phyloP scores from a whole-genome alignment of 805 yeast genomes.

The Phaffomyces thermotolerans region DNA sequence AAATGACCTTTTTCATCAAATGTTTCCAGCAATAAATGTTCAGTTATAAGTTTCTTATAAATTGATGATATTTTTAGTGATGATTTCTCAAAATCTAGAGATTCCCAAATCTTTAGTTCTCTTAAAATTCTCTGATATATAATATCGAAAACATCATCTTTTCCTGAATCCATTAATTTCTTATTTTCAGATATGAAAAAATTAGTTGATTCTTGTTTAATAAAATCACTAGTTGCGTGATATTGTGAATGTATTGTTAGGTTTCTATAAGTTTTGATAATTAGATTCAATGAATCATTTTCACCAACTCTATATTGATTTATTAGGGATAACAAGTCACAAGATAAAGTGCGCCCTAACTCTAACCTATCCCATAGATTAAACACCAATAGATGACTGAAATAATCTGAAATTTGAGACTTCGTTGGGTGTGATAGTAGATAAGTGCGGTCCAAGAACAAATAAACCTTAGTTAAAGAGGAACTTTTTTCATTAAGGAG shows the following conservation, averaged over 20 bases:
- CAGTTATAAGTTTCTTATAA: slow-evolving; percentile 1
- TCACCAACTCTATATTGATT: not conserved
- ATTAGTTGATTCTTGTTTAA: no score
- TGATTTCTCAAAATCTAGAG: no score
- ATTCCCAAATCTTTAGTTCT: no score
- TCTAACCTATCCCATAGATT: not conserved
- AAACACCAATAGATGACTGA: slow-evolving; percentile 1
- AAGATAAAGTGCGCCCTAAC: not conserved
- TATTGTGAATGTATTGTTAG: no score
- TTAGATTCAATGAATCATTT: not conserved
- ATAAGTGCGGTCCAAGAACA: slow-evolving; percentile 22
- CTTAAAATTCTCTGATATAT: no score
- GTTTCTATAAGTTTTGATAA: not conserved
- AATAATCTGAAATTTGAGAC: slow-evolving; percentile 9
- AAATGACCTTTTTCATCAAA: slow-evolving; percentile 1
- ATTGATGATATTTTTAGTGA: not conserved
- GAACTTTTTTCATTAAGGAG: not conserved
- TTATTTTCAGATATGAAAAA: no score
- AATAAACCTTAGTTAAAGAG: slow-evolving; percentile 11
- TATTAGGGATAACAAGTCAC: not conserved
- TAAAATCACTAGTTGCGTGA: no score
- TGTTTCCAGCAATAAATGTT: slow-evolving; percentile 7
- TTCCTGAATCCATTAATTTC: no score
- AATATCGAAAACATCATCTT: no score
- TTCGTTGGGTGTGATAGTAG: slow-evolving; percentile 21